Base-by-base conservation (phyloP, 768 basidiomycete species). In the Tephrocybe sp. region DNA sequence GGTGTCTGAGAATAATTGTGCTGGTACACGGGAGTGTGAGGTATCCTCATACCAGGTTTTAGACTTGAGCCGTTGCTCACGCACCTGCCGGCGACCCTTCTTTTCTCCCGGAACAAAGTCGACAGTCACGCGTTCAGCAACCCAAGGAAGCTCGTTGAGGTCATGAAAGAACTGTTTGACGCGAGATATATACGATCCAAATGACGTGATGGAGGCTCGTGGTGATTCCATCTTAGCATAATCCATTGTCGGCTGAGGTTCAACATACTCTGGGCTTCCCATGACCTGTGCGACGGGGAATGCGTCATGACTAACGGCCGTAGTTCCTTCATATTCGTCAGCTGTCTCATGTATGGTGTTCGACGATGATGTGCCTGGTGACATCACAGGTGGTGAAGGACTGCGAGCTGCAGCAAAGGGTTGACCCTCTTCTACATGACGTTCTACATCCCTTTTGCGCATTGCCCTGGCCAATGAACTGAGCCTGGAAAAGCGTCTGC, bases 81-180 rank as follows among this genome's bases (percentile, higher is more conserved):
- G 50, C 25, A 30, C 50, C 42, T 55, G 51, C 17, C 59, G 52
- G 40, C 57, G 42, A 28, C 41, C 49, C 50, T 50, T 56, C 14
- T 20, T 18, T 41, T 59, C 51, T 9, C 63, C 62, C 6, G 71
- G 72, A 12, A 61, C 34, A 49, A 68, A 73, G 45, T 69, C 68
- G 14, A 60, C 62, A 7, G 70, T 66, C 14, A 70, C 62, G 38
- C 63, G 66, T 4, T 65, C 61, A 15, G 68, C 63, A 12, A 68
- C 62, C 71, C 71, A 73, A 7, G 72, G 72, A 23, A 73, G 67
- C 15, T 65, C 58, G 48, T 63, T 63, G 28, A 73, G 46, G 36
- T 69, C 65, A 30, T 48, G 52, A 21, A 73, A 46, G 58, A 72
- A 72, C 28, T 61, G 56, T n/a, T 58, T 58, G 26, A 71, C 40